phyloP scores from a whole-genome alignment of 768 basidiomycete genomes.

The Boletus fagicola region DNA sequence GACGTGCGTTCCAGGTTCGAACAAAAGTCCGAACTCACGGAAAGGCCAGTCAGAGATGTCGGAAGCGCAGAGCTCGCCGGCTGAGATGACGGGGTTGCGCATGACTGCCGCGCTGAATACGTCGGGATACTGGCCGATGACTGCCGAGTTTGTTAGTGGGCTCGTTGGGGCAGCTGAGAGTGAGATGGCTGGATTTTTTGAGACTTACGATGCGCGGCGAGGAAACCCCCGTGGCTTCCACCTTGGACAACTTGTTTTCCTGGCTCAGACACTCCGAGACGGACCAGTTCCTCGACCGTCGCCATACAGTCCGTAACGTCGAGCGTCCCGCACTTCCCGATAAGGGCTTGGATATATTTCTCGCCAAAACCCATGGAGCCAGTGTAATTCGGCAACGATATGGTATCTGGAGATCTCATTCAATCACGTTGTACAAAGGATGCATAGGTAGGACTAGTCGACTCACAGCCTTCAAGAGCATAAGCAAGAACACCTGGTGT shows the following conservation, averaged over 20 bases:
- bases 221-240: slow-evolving; percentile 72
- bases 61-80: slow-evolving; percentile 50
- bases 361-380: slow-evolving; percentile 70
- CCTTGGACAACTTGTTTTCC: slow-evolving; percentile 40
- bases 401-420: slow-evolving; percentile 41
- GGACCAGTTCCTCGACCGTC: slow-evolving; percentile 45
- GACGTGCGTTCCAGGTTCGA: slow-evolving; percentile 36
- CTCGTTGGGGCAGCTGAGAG: neutral
- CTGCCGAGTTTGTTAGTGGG: slow-evolving; percentile 29
- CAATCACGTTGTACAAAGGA: slow-evolving; percentile 4
- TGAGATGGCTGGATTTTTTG: neutral
- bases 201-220: slow-evolving; percentile 53
- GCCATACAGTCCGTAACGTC: slow-evolving; percentile 67
- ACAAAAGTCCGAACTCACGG: slow-evolving; percentile 42
- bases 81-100: slow-evolving; percentile 69
- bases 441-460: neutral
- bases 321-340: slow-evolving; percentile 47
- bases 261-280: slow-evolving; percentile 39
- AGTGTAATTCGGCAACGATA: slow-evolving; percentile 43
- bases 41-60: slow-evolving; percentile 71
- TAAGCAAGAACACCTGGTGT: slow-evolving; percentile 41
- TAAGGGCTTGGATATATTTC: slow-evolving; percentile 44
- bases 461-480: slow-evolving; percentile 61
- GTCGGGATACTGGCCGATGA: slow-evolving; percentile 61
- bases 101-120: slow-evolving; percentile 61